Evolutionary conservation across 306 rosid species (phyloP).

Genomic region (Citrullus colocynthis): DNA sequence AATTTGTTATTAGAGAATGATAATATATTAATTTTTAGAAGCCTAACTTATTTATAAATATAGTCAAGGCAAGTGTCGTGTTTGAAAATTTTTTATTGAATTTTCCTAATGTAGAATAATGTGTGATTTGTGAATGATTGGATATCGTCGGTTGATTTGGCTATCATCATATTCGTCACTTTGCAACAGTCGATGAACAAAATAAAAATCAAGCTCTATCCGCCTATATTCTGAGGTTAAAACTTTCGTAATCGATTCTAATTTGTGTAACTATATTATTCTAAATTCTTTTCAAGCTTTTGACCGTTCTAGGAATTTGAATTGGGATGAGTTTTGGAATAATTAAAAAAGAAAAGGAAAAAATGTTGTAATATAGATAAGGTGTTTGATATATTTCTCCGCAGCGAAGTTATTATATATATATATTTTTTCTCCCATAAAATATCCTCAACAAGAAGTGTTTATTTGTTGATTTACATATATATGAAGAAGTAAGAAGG

Average conservation of each 20-base stretch:
- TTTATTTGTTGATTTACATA: neutral
- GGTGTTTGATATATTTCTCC: neutral
- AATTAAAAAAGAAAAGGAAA: too few species aligned
- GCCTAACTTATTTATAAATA: too few species aligned
- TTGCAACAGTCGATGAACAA: conserved; percentile 44
- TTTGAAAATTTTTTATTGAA: neutral
- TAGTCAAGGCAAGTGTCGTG: too few species aligned
- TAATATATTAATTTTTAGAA: too few species aligned
- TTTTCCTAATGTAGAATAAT: neutral
- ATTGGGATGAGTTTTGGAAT: neutral
- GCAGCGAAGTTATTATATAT: neutral
- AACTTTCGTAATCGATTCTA: neutral
- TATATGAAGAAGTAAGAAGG: neutral
- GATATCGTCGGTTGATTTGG: conserved; percentile 71
- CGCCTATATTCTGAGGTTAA: conserved; percentile 65
- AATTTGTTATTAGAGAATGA: too few species aligned
- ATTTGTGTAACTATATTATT: too few species aligned
- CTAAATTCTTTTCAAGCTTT: neutral
- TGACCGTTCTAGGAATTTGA: neutral
- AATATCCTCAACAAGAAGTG: neutral
- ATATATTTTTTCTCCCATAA: neutral
- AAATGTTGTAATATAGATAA: too few species aligned
- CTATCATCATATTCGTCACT: neutral
- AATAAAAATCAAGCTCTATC: conserved; percentile 67
- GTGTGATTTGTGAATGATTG: neutral